Evolutionary conservation across 305 asterid species (phyloP), one percentile per base, ranked within the genome.

Genomic region (Fraxinus ornus): DNA sequence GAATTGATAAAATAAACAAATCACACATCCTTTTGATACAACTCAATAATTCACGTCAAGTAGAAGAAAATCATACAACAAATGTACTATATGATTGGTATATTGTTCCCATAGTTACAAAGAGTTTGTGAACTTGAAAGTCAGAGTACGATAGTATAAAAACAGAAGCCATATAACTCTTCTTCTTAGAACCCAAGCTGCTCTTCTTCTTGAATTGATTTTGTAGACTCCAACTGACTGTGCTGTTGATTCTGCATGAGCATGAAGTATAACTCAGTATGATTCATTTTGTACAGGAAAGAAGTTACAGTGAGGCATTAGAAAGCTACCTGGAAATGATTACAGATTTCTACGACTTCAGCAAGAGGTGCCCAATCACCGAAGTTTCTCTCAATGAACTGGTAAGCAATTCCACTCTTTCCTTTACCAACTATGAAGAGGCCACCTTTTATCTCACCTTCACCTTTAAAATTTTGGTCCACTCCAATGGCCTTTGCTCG

Each of bases 321-420:
- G 62, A 85, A 83, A 76, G 52, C 7, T 87, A 93, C 94, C 97
- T 94, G 97, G 78, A 94, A 81, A 19, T 85, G 90, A 78, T 76
- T 86, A 87, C 98, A 93, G 81, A 94, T 87, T 78, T 93, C 97
- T 66, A 93, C 37, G 72, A 94, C 87, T 89, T 94, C 35, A 41
- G 28, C 36, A 28, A 26, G 26, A 0, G 44, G 79, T 10, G 80
- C 80, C 93, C 93, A 88, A 77, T 90, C 91, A 36, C 93, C 91
- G 36, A 90, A 90, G 75, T 85, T 90, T 83, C 91, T 88, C 75
- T 90, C 93, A 12, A 88, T 82, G 71, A 90, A 90, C 90, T 88
- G 88, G 77, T 88, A 90, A 73, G 89, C 88, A 15, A 90, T 83
- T 13, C 93, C 90, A 72, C 80, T 82, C 82, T 82, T 88, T 72